Evolutionary conservation across 2,329 filamentous ascomycete species (phyloP), one percentile per base, ranked within the genome.

Genomic region (Colletotrichum gloeosporioides): DNA sequence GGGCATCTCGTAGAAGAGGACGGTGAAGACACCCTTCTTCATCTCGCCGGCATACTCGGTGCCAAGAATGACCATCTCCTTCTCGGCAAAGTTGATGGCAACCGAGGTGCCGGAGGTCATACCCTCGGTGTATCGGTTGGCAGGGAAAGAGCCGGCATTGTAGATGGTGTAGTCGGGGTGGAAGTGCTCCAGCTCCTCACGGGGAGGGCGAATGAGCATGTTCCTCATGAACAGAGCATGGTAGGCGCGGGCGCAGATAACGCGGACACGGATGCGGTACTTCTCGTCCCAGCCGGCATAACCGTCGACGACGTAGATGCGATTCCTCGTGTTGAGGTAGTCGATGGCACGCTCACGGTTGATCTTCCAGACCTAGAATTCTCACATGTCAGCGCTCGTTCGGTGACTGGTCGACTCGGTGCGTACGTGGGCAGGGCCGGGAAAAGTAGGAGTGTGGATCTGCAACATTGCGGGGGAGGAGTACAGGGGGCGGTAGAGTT

Each of bases 201-300:
- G 92, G 69, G 93, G 90, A 78, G 97, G 97, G 81, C 97, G 95
- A 90, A 99, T 99, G 84, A 99, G 94, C 97, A 99, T 99, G 92
- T 99, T 99, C 85, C 96, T 95, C 97, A 99, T 99, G 93, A 99
- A 99, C 79, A 99, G 93, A 78, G 97, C 97, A 92, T 99, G 97
- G 92, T 99, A 99, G 87, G 97, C 97, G 85, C 97, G 96, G 80
- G 97, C 97, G 89, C 97, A 99, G 84, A 99, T 96, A 79, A 99
- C 96, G 84, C 97, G 96, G 82, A 99, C 97, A 83, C 93, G 95
- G 89, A 99, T 99, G 80, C 96, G 92, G 91, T 99, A 99, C 87
- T 97, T 96, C 90, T 98, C 94, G 82, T 99, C 97, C 97, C 97
- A 99, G 86, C 97, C 97, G 80, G 97, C 97, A 85, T 94, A 99